phyloP scores from a whole-genome alignment of 1,284 basidiomycete species.

The Rhodotorula sp. region DNA sequence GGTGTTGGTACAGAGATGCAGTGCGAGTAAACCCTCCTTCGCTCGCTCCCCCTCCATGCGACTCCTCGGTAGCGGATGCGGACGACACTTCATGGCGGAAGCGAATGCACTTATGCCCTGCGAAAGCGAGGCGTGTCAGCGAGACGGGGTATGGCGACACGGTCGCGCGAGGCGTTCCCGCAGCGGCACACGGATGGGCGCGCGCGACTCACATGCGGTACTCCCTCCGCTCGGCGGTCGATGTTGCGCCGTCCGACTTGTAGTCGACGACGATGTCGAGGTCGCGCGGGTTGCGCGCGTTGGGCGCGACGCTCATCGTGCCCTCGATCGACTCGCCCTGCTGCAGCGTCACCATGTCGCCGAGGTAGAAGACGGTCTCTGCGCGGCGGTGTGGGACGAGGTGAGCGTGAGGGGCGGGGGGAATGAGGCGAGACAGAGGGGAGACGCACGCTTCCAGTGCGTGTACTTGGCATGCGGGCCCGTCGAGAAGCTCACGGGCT shows the following conservation, averaged over 20 bases:
- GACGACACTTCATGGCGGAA: not conserved
- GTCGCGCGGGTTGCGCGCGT: conserved; percentile 86
- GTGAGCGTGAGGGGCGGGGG: not conserved
- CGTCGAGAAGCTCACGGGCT: conserved; percentile 90
- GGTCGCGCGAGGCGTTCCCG: not conserved
- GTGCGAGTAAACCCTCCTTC: not conserved
- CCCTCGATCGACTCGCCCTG: conserved; percentile 74
- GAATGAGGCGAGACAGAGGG: not conserved
- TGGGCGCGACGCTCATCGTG: conserved; percentile 74
- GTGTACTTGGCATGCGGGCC: conserved; percentile 96
- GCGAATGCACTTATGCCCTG: conserved; percentile 7
- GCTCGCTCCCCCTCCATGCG: not conserved
- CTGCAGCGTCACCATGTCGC: conserved; percentile 61
- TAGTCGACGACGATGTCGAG: conserved; percentile 84
- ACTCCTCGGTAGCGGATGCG: not conserved
- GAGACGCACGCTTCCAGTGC: conserved; percentile 63
- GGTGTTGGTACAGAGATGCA: no score
- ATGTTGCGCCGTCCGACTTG: conserved; percentile 54
- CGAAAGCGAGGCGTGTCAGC: not conserved
- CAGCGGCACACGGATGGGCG: not conserved
- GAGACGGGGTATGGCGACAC: no score
- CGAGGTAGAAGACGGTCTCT: conserved; percentile 94
- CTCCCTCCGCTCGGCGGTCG: conserved; percentile 30
- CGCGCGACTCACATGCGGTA: conserved; percentile 34
- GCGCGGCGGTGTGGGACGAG: conserved; percentile 55